Base-by-base conservation (phyloP, 768 basidiomycete species). In the Flagelloscypha sp. region DNA sequence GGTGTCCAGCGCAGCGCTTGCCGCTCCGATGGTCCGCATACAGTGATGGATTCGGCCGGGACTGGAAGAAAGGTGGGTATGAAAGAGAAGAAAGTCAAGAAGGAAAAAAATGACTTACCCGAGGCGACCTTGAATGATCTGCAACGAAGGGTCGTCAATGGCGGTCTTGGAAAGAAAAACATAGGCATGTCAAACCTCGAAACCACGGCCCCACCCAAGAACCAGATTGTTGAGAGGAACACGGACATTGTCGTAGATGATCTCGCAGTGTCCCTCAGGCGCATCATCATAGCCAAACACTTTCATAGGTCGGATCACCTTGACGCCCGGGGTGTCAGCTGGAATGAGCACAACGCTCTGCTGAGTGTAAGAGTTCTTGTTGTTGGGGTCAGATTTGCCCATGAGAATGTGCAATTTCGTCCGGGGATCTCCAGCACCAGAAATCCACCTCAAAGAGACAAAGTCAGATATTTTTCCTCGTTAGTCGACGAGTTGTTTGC, bases 331-430 rank as follows among this genome's bases (percentile, higher is more conserved):
- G 0, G 84, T 52, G 53, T 88, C 75, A 7, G 85, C 72, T 7
- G 94, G 92, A n/a, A 99, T 89, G 38, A 99, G 73, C 35, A 97
- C 89, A 40, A 98, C 84, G 45, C 87, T 89, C 58, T 98, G 95
- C 47, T 93, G 89, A 35, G 70, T 64, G 62, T 97, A 82, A 24
- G 64, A 56, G 48, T 72, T 75, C 44, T 76, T 68, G 57, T 93
- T 92, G 35, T 65, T 66, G 6, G 93, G 82, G 57, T 97, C 90
- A 43, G 86, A 90, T 65, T 89, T 87, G 35, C 92, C 94, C 70
- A 99, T 83, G 27, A 98, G 86, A 33, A 99, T 77, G 53, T 99
- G 94, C 8, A 98, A 47, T 38, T 74, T 77, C 42, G 83, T 84
- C 42, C 93, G 72, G 29, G 90, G 90, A 56, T 98, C 92, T 12